Evolutionary conservation across 2,329 filamentous ascomycete genomes (phyloP).

Genomic region (Paraphaeosphaeria minitans): DNA sequence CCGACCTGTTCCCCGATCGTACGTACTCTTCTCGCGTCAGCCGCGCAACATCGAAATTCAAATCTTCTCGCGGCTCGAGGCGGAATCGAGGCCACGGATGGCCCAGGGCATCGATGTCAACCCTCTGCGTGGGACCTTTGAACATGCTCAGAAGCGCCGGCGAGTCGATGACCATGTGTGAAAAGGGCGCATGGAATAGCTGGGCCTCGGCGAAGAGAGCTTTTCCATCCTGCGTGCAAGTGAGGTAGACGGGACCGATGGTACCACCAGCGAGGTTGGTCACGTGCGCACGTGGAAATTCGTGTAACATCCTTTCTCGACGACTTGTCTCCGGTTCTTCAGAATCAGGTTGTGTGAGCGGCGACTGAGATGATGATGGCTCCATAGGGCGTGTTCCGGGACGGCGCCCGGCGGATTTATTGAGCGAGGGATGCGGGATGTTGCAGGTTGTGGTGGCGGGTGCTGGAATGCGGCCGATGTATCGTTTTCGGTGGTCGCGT

Average conservation of each 20-base stretch:
- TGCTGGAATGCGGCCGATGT: conserved; percentile 2
- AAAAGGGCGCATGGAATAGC: conserved; percentile 12
- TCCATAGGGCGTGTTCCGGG: background rate
- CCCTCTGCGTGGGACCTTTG: background rate
- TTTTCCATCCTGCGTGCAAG: background rate
- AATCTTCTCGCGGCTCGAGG: background rate
- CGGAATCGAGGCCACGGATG: conserved; percentile 14
- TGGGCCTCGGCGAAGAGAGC: conserved; percentile 12
- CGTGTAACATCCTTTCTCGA: conserved; percentile 2
- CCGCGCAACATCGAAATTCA: conserved; percentile 5
- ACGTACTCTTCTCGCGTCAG: conserved; percentile 3
- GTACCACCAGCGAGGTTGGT: conserved; percentile 13
- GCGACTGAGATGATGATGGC: conserved; percentile 1
- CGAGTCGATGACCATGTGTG: conserved; percentile 17
- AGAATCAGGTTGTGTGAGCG: background rate
- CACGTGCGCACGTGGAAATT: conserved; percentile 14
- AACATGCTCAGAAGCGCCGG: conserved; percentile 16
- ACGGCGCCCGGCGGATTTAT: background rate
- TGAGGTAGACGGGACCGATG: conserved; percentile 14
- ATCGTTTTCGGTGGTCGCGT: conserved; percentile 6
- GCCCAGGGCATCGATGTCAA: conserved; percentile 10
- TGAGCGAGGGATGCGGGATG: background rate
- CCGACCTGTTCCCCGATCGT: background rate
- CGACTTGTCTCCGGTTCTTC: background rate
- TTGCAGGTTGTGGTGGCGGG: background rate